Base-by-base conservation (phyloP, 2,329 filamentous ascomycete genomes). In the Teratosphaeria viscida region DNA sequence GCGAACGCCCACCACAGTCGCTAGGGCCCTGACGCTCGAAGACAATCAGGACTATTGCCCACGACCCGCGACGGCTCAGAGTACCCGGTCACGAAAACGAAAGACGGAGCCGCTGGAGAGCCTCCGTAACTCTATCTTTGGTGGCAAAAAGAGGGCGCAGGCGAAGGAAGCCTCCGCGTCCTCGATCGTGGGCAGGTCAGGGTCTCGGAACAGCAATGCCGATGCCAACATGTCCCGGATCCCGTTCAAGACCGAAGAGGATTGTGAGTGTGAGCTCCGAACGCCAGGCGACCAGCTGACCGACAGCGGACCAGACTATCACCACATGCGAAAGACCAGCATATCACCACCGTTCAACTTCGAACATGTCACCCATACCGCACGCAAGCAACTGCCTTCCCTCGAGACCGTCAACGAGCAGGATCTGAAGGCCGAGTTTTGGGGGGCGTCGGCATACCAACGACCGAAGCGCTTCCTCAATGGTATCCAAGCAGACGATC, bases 341-440 rank as follows among this genome's bases (percentile, higher is more conserved):
- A 86, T 86, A 57, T 86, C 84, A 0, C 78, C 79, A 59, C 84
- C 84, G 1, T 86, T 84, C 70, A 81, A 84, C 65, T 86, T 86
- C 67, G 82, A 85, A 62, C 84, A 86, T 66, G 71, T 86, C 57
- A 82, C 82, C 39, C 83, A 86, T 67, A 83, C 82, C 32, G 78
- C 79, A 59, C 78, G 79, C 27, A 71, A 78, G 27, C 79, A 85
- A 59, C 77, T 84, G 59, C 76, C 79, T 35, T 74, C 74, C 3
- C 71, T 85, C 23, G 78, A 82, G 47, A 77, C 76, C 37, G 74
- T 79, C 12, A 76, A 78, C 57, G 76, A 80, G 59, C 74, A 77
- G 59, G 78, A 82, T 34, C 72, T 84, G 23, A 77, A 78, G 32
- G 77, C 77, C 6, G 79, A 81, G 62, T 82, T 83, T 68, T 79